phyloP scores from a whole-genome alignment of 2,329 filamentous ascomycete genomes.

The Colletotrichum paranaense region DNA sequence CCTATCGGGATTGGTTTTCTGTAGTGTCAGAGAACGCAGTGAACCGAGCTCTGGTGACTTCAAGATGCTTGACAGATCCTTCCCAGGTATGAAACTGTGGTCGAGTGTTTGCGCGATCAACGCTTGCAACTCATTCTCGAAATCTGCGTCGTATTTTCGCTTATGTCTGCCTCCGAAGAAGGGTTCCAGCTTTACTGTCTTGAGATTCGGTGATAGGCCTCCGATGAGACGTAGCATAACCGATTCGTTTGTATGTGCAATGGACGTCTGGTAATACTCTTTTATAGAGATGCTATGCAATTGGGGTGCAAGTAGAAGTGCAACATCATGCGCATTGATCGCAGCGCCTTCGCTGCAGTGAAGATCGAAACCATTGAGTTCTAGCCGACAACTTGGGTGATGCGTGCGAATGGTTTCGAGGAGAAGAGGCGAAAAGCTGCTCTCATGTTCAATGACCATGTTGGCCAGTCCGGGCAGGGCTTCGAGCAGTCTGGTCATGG shows the following conservation, averaged over 20 bases:
- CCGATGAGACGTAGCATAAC: not conserved
- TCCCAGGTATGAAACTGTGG: not conserved
- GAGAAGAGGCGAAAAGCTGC: constrained; percentile 2
- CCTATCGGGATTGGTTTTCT: not conserved
- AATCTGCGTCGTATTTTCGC: not conserved
- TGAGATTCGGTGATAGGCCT: constrained; percentile 1
- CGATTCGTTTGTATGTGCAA: constrained; percentile 1
- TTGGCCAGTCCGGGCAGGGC: not conserved
- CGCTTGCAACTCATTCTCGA: constrained; percentile 1
- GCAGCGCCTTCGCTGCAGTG: not conserved
- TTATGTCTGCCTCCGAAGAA: not conserved
- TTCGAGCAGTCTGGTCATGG: not conserved
- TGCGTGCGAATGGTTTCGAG: not conserved
- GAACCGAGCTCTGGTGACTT: not conserved
- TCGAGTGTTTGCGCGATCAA: not conserved
- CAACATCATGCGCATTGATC: not conserved
- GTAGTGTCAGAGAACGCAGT: not conserved
- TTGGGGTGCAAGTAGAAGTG: not conserved
- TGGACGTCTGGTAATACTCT: constrained; percentile 11
- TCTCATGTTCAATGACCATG: constrained; percentile 7
- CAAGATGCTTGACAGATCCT: too few species aligned
- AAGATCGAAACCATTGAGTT: not conserved
- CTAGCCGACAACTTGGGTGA: not conserved
- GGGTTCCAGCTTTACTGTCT: not conserved
- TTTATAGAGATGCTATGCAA: constrained; percentile 2